Base-by-base conservation (phyloP, 345 rosid genomes). In the Arabidopsis thaliana region DNA sequence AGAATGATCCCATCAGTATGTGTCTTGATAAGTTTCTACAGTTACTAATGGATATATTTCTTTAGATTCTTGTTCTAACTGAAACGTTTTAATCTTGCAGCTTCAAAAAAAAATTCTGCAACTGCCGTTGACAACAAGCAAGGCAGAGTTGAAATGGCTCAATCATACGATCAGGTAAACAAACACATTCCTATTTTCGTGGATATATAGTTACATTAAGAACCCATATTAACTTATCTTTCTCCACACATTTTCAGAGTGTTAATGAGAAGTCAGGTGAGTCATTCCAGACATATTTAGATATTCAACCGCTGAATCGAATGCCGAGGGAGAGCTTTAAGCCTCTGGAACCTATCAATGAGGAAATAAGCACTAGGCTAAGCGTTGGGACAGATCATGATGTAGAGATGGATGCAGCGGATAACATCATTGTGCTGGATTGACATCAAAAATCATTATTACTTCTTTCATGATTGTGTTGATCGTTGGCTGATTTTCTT, bases 1-100 rank as follows among this genome's bases (percentile, higher is more conserved):
- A 42, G 65, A 32, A 73, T 41, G 83, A 83, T 53, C 63, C 73
- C 53, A 84, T 81, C 25, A 50, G 85, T 88, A 82, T 75, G 86
- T 28, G 13, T 51, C 7, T 32, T 3, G 32, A 28, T 28, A 28
- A 22, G 4, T 45, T 36, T 67, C 23, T n/a, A 53, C 62, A 37
- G 1, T n/a, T n/a, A 8, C 20, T 14, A 38, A 40, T 52, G 16
- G 8, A 20, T 14, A 28, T 3, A 48, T 4, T 8, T 65, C 11
- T 46, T 33, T 6, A 67, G 25, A 4, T 25, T 5, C 52, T 67
- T 24, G 22, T 67, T 38, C 16, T 67, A 28, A 52, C 16, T 1
- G 20, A 3, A 0, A 51, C 14, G 14, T 51, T 44, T 37, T 67
- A 38, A 51, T 37, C n/a, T 67, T 0, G 10, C 71, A 37, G 48